Evolutionary conservation across 352 stramenopile species (phyloP).

Genomic region (Peronospora farinosa): DNA sequence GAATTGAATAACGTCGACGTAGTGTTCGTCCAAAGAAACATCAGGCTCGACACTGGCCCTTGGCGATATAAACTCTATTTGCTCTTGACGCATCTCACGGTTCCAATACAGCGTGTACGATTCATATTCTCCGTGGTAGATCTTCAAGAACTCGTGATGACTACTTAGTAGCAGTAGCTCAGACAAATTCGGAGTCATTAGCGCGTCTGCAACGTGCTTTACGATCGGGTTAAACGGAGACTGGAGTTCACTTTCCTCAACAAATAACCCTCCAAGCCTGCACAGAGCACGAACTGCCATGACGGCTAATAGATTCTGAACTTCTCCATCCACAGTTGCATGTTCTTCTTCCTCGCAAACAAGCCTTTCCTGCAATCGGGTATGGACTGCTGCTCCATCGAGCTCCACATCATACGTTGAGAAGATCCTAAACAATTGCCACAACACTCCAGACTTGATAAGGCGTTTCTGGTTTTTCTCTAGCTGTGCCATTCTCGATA

Average conservation of each 20-base stretch:
- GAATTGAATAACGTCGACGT: conserved; percentile 49
- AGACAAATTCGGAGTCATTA: conserved; percentile 76
- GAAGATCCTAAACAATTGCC: conserved; percentile 65
- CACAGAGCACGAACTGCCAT: conserved; percentile 64
- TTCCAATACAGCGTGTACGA: conserved; percentile 84
- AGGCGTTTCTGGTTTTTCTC: conserved; percentile 56
- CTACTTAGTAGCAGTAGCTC: conserved; percentile 51
- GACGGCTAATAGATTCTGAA: conserved; percentile 69
- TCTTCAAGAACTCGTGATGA: conserved; percentile 78
- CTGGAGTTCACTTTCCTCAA: conserved; percentile 39
- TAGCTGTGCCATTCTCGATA: conserved; percentile 54
- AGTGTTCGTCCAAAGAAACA: conserved; percentile 34
- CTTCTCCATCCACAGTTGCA: conserved; percentile 36
- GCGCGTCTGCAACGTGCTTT: conserved; percentile 38
- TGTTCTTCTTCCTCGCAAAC: conserved; percentile 38
- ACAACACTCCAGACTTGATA: conserved; percentile 46
- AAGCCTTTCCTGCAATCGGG: conserved; percentile 34
- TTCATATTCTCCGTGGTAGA: conserved; percentile 71
- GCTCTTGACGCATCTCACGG: conserved; percentile 59
- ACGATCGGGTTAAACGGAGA: conserved; percentile 41
- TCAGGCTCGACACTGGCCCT: conserved; percentile 33
- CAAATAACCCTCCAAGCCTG: conserved; percentile 59
- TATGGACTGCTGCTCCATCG: conserved; percentile 43
- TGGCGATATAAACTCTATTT: conserved; percentile 46
- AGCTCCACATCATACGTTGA: conserved; percentile 60